Percentiles rank a stretch among this genome's conserved stretches.
Conservation (phyloP, 2,329 filamentous ascomycete genomes). For the Penicillium digitatum region DNA sequence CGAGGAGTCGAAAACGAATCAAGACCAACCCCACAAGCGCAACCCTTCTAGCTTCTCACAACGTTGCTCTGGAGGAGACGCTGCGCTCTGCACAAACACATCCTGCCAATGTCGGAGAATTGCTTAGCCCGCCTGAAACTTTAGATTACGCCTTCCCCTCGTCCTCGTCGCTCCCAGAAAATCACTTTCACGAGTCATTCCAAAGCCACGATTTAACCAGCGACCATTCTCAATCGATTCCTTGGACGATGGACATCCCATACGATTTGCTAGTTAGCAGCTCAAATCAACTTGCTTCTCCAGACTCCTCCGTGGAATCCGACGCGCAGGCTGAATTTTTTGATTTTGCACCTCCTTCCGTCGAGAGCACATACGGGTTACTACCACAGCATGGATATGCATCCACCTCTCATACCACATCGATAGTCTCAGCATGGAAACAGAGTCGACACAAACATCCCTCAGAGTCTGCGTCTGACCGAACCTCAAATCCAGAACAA, state of each 20-base stretch:
- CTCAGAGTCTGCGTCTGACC: background rate
- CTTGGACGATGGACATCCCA: constrained; percentile 1
- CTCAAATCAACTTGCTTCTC: background rate
- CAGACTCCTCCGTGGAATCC: background rate
- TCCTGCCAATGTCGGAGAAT: background rate
- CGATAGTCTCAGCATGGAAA: background rate
- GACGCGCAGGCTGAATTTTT: background rate
- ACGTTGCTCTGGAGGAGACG: background rate
- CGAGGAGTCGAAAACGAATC: constrained; percentile 3
- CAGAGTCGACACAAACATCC: background rate
- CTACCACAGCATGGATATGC: background rate
- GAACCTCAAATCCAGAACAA: background rate
- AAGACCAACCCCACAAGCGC: background rate
- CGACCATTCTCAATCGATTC: background rate
- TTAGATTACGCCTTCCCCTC: background rate
- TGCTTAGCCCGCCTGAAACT: background rate
- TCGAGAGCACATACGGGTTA: background rate
- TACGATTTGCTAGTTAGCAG: background rate
- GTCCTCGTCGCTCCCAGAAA: background rate
- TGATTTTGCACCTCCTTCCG: background rate
- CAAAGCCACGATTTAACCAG: background rate
- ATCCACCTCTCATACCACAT: background rate
- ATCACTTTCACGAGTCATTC: background rate
- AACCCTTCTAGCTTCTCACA: background rate
- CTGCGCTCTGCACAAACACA: constrained; percentile 6